Conservation (phyloP, 1,284 basidiomycete genomes). For the Ganoderma resinaceum region DNA sequence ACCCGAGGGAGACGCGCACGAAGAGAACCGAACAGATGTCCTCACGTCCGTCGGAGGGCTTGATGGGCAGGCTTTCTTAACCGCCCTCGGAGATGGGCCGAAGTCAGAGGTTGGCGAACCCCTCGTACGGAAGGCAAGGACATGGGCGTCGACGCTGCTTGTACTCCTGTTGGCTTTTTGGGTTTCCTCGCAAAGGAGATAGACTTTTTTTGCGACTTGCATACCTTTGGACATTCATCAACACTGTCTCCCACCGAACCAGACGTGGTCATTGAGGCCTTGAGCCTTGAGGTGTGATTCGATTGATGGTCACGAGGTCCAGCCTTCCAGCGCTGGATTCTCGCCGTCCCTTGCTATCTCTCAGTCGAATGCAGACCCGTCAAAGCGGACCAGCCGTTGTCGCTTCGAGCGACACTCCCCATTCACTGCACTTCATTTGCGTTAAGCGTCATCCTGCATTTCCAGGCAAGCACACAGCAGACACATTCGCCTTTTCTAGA, state of each 20-base stretch:
- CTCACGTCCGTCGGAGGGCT: neutral
- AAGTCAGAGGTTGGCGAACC: conserved; percentile 11
- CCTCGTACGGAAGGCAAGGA: conserved; percentile 34
- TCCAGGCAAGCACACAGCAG: neutral
- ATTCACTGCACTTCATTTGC: too few relatives aligned
- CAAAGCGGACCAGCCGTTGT: too few relatives aligned
- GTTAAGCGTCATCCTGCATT: too few relatives aligned
- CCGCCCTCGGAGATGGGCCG: conserved; percentile 7
- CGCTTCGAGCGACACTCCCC: too few relatives aligned
- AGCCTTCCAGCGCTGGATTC: too few relatives aligned
- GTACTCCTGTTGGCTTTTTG: conserved; percentile 45
- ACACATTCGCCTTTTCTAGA: neutral
- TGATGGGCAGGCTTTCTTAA: conserved; percentile 16
- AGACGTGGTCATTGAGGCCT: neutral
- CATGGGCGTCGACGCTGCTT: conserved; percentile 47
- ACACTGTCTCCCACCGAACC: neutral
- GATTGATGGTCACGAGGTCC: too few relatives aligned
- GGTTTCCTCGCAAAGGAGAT: conserved; percentile 34
- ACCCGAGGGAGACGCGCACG: neutral
- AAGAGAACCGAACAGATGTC: conserved; percentile 6
- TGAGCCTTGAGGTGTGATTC: too few relatives aligned
- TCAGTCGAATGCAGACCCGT: too few relatives aligned
- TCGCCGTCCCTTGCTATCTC: too few relatives aligned
- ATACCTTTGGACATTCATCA: neutral
- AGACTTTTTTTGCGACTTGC: neutral